Conservation (phyloP, 2,329 filamentous ascomycete species). For the Lachnellula suecica region DNA sequence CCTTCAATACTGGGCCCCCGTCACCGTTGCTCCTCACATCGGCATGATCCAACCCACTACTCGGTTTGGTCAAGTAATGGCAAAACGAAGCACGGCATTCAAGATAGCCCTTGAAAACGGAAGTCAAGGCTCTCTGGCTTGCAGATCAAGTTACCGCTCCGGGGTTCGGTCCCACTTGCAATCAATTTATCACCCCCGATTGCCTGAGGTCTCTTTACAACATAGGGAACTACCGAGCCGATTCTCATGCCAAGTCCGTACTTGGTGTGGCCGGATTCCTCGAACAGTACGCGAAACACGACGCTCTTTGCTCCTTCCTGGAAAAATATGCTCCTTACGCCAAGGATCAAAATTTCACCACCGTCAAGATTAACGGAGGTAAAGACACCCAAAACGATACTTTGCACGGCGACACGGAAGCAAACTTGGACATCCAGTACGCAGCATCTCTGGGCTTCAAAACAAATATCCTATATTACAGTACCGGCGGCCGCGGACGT, state of each 20-base stretch:
- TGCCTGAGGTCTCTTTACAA: too few species aligned
- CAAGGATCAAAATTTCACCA: slow-evolving; percentile 28
- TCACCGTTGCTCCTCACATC: too few species aligned
- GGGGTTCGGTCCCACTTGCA: slow-evolving; percentile 36
- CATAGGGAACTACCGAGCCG: slow-evolving; percentile 45
- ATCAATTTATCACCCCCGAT: slow-evolving; percentile 32
- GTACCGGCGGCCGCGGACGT: too few species aligned
- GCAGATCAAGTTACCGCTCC: too few species aligned
- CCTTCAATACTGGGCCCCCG: too few species aligned
- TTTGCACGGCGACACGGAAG: slow-evolving; percentile 49
- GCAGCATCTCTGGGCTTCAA: slow-evolving; percentile 52
- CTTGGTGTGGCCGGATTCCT: slow-evolving; percentile 58
- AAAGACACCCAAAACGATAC: slow-evolving; percentile 35
- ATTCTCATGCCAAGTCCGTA: slow-evolving; percentile 47
- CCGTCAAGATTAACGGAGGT: slow-evolving; percentile 24
- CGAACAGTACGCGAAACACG: slow-evolving; percentile 25
- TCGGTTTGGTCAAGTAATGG: too few species aligned
- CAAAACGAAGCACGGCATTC: too few species aligned
- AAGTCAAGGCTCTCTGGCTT: too few species aligned
- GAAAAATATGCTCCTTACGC: slow-evolving; percentile 20
- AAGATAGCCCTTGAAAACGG: too few species aligned
- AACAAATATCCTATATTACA: too few species aligned
- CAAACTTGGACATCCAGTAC: slow-evolving; percentile 51
- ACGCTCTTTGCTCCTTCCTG: slow-evolving; percentile 19
- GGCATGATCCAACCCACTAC: too few species aligned